These are phyloP conservation scores for Corniculantispora saksenae DNA, from an alignment of 2,329 filamentous ascomycete genomes.

Conservation along the genomic window DNA sequence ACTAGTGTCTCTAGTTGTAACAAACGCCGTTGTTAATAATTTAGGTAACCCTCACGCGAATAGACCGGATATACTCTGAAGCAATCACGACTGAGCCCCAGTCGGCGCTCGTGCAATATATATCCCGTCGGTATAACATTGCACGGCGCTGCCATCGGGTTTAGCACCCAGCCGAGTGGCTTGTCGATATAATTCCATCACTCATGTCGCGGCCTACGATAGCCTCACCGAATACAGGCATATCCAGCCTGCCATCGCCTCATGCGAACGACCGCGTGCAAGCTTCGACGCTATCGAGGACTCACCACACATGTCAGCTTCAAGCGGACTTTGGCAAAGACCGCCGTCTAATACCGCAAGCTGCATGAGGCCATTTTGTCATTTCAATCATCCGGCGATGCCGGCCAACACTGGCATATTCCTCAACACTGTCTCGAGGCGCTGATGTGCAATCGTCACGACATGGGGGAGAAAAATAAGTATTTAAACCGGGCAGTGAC, in stretches of 20 bases:
- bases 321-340: neutral
- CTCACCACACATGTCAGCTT: neutral
- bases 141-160: neutral
- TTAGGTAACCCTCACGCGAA: too few species aligned
- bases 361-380: too few species aligned
- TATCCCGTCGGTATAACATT: neutral
- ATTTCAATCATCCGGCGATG: neutral
- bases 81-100: neutral
- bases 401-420: neutral
- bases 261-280: neutral
- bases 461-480: neutral
- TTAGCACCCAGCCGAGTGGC: neutral
- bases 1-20: too few species aligned
- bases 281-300: neutral
- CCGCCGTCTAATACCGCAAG: too few species aligned
- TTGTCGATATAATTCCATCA: neutral
- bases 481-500: neutral
- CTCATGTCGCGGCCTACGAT: neutral
- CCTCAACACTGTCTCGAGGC: neutral
- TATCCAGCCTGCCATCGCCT: neutral
- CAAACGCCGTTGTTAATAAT: too few species aligned
- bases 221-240: neutral
- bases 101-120: neutral
- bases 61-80: neutral
- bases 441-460: neutral